These are phyloP conservation scores for Gossypium ekmanianum DNA, from an alignment of 345 rosid species.

Conservation along the genomic window DNA sequence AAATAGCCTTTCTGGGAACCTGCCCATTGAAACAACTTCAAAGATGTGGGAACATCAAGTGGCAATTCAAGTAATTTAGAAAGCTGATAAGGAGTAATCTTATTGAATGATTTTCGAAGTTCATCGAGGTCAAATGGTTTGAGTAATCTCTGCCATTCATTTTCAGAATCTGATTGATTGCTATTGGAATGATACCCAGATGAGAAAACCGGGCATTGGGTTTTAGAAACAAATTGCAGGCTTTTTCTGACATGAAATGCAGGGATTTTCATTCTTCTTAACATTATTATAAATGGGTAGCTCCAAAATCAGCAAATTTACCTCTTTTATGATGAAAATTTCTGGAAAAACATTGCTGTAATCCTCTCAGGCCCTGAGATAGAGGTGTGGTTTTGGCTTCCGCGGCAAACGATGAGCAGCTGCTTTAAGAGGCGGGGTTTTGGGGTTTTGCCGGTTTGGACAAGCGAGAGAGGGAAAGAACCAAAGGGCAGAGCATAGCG, in stretches of 20 bases:
- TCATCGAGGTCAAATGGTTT: conserved; percentile 71
- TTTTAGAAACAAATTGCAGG: conserved; percentile 20
- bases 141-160: conserved; percentile 81
- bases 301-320: conserved; percentile 8
- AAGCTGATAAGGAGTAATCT: conserved; percentile 56
- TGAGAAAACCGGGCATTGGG: conserved; percentile 14
- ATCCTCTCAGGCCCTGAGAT: not conserved
- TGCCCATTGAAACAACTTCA: conserved; percentile 61
- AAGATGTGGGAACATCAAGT: conserved; percentile 55
- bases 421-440: not conserved
- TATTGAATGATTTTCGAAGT: conserved; percentile 43
- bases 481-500: not conserved
- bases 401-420: not conserved
- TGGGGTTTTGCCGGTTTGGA: not conserved
- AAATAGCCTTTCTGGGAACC: conserved; percentile 63
- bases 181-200: conserved; percentile 23
- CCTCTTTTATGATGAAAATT: not conserved
- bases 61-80: conserved; percentile 63
- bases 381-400: not conserved
- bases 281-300: conserved; percentile 30
- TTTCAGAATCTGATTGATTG: conserved; percentile 34
- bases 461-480: not conserved
- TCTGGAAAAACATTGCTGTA: not conserved
- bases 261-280: conserved; percentile 35
- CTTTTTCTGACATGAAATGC: conserved; percentile 33